Evolutionary conservation across 106 monocot genomes (phyloP), one percentile per base, ranked within the genome.

Genomic region (Allium cepa): DNA sequence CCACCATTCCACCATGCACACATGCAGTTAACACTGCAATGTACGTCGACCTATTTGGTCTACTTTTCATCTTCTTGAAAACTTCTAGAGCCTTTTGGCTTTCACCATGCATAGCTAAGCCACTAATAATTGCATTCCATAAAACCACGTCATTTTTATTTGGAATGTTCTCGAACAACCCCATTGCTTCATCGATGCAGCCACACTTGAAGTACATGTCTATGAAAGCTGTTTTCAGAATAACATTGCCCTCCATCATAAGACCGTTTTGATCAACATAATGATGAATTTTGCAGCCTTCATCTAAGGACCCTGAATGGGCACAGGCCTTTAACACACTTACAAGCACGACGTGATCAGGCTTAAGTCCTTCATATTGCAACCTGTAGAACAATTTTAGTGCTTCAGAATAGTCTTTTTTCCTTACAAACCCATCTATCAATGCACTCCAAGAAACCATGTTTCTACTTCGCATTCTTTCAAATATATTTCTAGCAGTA

Each of bases 161-260:
- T 8, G 2, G 13, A 47, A 80, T 77, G 9, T 50, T n/a, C 22
- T 77, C 63, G 66, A 91, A 91, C 49, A 91, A 72, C n/a, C 79
- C 46, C 49, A 60, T 7, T 7, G 88, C 87, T 26, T 47, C 81
- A 50, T 81, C 77, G 13, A 91, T 49, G 63, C 81, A 85, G 9
- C 90, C 90, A 51, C 90, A 88, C 68, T 87, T 94, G 13, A 60
- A 67, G 56, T 87, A 90, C 90, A 94, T 85, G 27, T 94, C 84
- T 0, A 83, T 66, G 9, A 94, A 71, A 55, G 94, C 85, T 3
- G 84, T 87, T 46, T 46, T 27, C 12, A 94, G 80, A 46, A 79
- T 59, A 15, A 88, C 70, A 59, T 76, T 78, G 17, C 26, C 59
- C 1, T 28, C 53, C 17, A 14, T 56, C 10, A 14, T 11, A 4